Evolutionary conservation across 176 grass and related monocot genomes (phyloP).

Genomic region (Chrysopogon serrulatus): DNA sequence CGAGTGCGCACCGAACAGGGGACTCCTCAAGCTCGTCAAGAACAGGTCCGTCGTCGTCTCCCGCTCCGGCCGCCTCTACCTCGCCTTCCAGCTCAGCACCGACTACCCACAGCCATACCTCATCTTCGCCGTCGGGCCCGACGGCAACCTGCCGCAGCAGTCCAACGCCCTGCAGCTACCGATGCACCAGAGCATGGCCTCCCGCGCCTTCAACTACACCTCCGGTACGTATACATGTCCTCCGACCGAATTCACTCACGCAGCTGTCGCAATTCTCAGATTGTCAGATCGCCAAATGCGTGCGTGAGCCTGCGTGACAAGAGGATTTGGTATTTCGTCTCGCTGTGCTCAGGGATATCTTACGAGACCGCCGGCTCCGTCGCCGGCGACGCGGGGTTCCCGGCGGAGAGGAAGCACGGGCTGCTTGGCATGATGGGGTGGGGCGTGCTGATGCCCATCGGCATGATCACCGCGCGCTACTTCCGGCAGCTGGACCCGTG

Average conservation of each 20-base stretch:
- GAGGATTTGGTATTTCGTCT: too few relatives aligned
- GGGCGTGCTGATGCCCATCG: constrained; percentile 78
- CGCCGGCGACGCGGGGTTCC: not conserved
- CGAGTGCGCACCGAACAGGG: constrained; percentile 37
- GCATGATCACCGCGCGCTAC: constrained; percentile 63
- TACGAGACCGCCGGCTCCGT: not conserved
- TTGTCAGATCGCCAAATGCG: not conserved
- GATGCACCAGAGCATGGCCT: constrained; percentile 33
- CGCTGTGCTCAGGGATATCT: not conserved
- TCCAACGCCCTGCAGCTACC: not conserved
- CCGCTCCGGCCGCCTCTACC: constrained; percentile 46
- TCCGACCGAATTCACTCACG: not conserved
- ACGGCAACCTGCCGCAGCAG: constrained; percentile 38
- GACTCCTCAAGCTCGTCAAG: constrained; percentile 45
- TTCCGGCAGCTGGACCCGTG: constrained; percentile 60
- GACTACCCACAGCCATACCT: constrained; percentile 52
- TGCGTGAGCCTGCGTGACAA: too few relatives aligned
- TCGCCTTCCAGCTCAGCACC: constrained; percentile 75
- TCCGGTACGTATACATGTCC: constrained; percentile 7
- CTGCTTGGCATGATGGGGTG: constrained; percentile 65
- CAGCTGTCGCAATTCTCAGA: not conserved
- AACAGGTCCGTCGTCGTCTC: constrained; percentile 36
- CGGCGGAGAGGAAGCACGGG: constrained; percentile 43
- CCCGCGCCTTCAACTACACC: constrained; percentile 46
- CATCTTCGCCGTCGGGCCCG: constrained; percentile 60